Percentiles rank a stretch among this genome's conserved stretches.
Evolutionary conservation across 2,329 filamentous ascomycete genomes (phyloP).

Genomic region (Chalara sp.): DNA sequence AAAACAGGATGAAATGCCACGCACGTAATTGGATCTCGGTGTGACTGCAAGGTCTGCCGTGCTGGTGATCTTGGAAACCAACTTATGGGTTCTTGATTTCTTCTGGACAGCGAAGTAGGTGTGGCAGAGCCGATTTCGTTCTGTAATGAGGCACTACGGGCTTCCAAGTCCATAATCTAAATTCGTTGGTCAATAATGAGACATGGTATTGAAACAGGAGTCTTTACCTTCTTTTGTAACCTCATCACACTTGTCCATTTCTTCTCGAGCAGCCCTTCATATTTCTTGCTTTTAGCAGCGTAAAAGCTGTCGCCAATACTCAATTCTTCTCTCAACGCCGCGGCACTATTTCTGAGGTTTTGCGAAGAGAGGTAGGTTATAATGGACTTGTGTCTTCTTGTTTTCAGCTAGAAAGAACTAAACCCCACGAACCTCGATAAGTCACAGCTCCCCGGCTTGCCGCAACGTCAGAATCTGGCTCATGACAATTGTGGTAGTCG

Average conservation of each 20-base stretch:
- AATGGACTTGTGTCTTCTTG: slow-evolving; percentile 78
- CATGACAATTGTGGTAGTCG: slow-evolving; percentile 42
- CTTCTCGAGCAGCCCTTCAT: slow-evolving; percentile 90
- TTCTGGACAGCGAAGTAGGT: slow-evolving; percentile 63
- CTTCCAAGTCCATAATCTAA: slow-evolving; percentile 90
- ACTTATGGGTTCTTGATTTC: slow-evolving; percentile 76
- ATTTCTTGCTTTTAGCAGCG: slow-evolving; percentile 80
- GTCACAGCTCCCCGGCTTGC: slow-evolving; percentile 86
- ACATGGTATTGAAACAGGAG: slow-evolving; percentile 48
- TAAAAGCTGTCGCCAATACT: slow-evolving; percentile 66
- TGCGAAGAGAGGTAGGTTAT: slow-evolving; percentile 78
- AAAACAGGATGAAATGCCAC: slow-evolving; percentile 91
- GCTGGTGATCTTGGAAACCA: slow-evolving; percentile 85
- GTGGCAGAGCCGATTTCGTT: slow-evolving; percentile 79
- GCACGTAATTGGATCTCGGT: slow-evolving; percentile 74
- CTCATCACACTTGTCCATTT: slow-evolving; percentile 97
- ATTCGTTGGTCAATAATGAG: background rate
- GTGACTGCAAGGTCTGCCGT: slow-evolving; percentile 76
- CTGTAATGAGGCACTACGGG: slow-evolving; percentile 65
- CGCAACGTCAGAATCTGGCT: slow-evolving; percentile 68
- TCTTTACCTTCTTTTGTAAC: slow-evolving; percentile 81
- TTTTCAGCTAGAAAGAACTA: slow-evolving; percentile 26
- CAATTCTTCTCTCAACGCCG: slow-evolving; percentile 71
- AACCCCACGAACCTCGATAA: slow-evolving; percentile 48
- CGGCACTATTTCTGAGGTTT: slow-evolving; percentile 62